Evolutionary conservation across 345 rosid species (phyloP), one percentile per base, ranked within the genome.

Genomic region (Populus tremula): DNA sequence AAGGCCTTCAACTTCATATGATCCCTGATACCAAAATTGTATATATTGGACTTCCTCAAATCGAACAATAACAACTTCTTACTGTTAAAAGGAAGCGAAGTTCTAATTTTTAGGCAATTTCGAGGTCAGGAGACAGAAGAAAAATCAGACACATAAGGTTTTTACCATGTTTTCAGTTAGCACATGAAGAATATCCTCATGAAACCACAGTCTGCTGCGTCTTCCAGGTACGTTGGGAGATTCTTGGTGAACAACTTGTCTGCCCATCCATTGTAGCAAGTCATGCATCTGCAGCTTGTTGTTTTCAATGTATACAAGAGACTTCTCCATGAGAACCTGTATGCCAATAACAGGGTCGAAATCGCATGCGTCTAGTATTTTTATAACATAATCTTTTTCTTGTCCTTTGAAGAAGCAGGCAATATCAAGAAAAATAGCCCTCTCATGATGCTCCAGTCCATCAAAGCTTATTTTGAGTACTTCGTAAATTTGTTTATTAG

Each of bases 351-450:
- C 72, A 23, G 74, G 31, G 64, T 25, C 2, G 47, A 82, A 71
- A 39, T 12, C 72, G 66, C 81, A 78, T 0, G 61, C 72, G 54
- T 74, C 79, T 23, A 82, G 33, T 21, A 78, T 27, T 21, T 70
- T 36, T n/a, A 21, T 36, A 1, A 70, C 69, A 20, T 33, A 45
- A 74, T 70, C 73, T 38, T 16, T 41, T 5, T 66, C 76, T 72
- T 45, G 5, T 0, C 81, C 84, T 39, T 69, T 77, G 35, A 82
- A 77, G 75, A 82, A 82, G 54, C 84, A 82, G 1, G 78, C 84
- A 45, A 73, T 68, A 20, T 79, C 79, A n/a, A 75, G 66, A 50
- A 68, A 76, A 53, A 76, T 76, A 27, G 49, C 53, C 66, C 59
- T 69, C 70, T 76, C 73, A 41, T 76, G 11, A 56, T 31, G 18